Percentiles rank a stretch among this genome's conserved stretches.
Conservation (phyloP, 495 filamentous ascomycete genomes). For the Hypoxylon intermedium region DNA sequence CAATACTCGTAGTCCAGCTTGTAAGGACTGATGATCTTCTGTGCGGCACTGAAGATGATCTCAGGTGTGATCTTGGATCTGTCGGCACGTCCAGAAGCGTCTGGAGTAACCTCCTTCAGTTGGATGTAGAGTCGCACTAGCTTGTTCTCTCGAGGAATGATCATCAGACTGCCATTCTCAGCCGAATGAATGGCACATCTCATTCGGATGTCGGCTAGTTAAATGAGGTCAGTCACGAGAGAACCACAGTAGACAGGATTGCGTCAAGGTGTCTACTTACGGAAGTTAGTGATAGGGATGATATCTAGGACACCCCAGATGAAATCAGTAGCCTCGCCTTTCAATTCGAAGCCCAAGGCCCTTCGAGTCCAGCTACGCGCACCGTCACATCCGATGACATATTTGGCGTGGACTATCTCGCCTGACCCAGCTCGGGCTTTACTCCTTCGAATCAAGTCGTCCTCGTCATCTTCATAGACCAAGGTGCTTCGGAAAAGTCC, state of each 20-base stretch:
- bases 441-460: constrained; percentile 55
- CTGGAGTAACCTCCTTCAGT: constrained; percentile 67
- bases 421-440: constrained; percentile 50
- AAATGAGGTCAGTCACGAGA: constrained; percentile 65
- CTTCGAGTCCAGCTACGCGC: constrained; percentile 68
- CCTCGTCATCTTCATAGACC: constrained; percentile 57
- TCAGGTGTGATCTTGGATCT: constrained; percentile 65
- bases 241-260: constrained; percentile 41
- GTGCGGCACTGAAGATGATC: constrained; percentile 64
- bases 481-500: constrained; percentile 60
- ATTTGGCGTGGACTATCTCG: constrained; percentile 63
- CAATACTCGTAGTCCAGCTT: constrained; percentile 65
- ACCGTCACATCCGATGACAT: constrained; percentile 74
- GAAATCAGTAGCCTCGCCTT: constrained; percentile 70
- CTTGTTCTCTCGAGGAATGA: constrained; percentile 73
- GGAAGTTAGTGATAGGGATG: constrained; percentile 72
- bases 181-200: constrained; percentile 72
- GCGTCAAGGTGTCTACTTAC: constrained; percentile 55
- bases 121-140: constrained; percentile 75
- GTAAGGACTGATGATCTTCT: constrained; percentile 67
- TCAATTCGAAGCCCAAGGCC: constrained; percentile 64
- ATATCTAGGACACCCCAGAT: constrained; percentile 74
- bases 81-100: constrained; percentile 49
- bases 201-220: constrained; percentile 67
- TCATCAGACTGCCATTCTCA: constrained; percentile 67